Base-by-base conservation (phyloP, 495 filamentous ascomycete genomes). In the Penicilliopsis zonata region DNA sequence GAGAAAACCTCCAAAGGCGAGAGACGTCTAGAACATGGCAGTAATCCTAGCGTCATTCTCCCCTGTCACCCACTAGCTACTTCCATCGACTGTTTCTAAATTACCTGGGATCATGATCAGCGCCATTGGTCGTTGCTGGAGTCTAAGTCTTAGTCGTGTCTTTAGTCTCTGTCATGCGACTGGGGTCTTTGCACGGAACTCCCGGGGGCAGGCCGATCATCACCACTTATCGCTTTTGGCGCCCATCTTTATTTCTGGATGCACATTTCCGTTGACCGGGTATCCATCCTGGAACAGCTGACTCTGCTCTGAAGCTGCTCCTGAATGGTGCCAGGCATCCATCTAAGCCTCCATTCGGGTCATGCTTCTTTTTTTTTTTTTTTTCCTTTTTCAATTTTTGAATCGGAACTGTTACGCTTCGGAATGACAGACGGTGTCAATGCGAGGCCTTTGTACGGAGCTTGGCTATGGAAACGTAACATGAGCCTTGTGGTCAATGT, bases 201-300 rank as follows among this genome's bases (percentile, higher is more conserved):
- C 28, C 50, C 36, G 46, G 50, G 38, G 45, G 24, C n/a, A n/a
- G n/a, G n/a, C n/a, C 34, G 48, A 59, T 62, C 55, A 43, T 50
- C 41, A 42, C 39, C 38, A 48, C 48, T 43, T 50, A 53, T n/a
- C 48, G 37, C 46, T 41, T 46, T 42, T 58, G 50, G 53, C 55
- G 53, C 46, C 52, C 49, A 43, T 46, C 49, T 52, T 49, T 55
- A 52, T 44, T 47, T 50, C 52, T 49, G 52, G 32, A 45, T 62
- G 55, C 58, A 57, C 47, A 39, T 18, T 44, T 46, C 58, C 53
- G 58, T 41, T 45, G 43, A 35, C 49, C 53, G 58, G 47, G 51
- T 54, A 49, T 52, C 52, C 52, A 46, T 41, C 40, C 50, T 53
- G 42, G 45, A 37, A 51, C 52, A 55, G 51, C 52, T 55, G 48